Conservation (phyloP, 768 basidiomycete species). For the Porpolomopsis calyptriformis region DNA sequence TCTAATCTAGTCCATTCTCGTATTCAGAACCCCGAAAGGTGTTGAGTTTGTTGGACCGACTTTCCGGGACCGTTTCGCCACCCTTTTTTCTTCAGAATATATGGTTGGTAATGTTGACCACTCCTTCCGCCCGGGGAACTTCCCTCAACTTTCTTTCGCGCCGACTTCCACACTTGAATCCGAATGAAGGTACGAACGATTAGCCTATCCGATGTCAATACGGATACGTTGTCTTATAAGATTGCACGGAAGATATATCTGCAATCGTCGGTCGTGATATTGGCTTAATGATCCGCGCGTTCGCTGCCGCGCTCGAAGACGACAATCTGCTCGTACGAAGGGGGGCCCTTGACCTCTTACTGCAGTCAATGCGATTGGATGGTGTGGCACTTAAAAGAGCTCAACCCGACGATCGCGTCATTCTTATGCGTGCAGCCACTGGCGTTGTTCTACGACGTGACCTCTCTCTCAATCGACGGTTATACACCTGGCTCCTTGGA, state of each 20-base stretch:
- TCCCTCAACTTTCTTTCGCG: constrained; percentile 81
- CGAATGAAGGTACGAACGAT: constrained; percentile 62
- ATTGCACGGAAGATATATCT: constrained; percentile 42
- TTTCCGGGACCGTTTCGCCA: constrained; percentile 75
- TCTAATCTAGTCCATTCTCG: neutral
- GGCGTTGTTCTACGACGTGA: constrained; percentile 89
- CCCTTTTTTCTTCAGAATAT: constrained; percentile 94
- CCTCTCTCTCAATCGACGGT: constrained; percentile 80
- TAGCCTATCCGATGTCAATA: neutral
- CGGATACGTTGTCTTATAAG: neutral
- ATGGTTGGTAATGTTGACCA: constrained; percentile 88
- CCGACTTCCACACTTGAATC: constrained; percentile 58
- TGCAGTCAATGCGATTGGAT: constrained; percentile 66
- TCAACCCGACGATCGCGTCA: constrained; percentile 59
- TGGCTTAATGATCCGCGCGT: constrained; percentile 90
- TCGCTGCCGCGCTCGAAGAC: constrained; percentile 85
- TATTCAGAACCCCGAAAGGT: constrained; percentile 38
- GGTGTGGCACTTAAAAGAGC: constrained; percentile 61
- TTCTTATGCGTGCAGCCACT: constrained; percentile 79
- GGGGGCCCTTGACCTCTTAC: constrained; percentile 73
- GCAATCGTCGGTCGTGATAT: constrained; percentile 74
- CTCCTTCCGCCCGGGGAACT: constrained; percentile 73
- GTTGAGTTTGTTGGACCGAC: constrained; percentile 61
- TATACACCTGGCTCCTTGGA: constrained; percentile 91
- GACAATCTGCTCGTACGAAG: constrained; percentile 86